Evolutionary conservation across 139 green algal genomes (phyloP).

Genomic region (Chlamydomonas applanata): DNA sequence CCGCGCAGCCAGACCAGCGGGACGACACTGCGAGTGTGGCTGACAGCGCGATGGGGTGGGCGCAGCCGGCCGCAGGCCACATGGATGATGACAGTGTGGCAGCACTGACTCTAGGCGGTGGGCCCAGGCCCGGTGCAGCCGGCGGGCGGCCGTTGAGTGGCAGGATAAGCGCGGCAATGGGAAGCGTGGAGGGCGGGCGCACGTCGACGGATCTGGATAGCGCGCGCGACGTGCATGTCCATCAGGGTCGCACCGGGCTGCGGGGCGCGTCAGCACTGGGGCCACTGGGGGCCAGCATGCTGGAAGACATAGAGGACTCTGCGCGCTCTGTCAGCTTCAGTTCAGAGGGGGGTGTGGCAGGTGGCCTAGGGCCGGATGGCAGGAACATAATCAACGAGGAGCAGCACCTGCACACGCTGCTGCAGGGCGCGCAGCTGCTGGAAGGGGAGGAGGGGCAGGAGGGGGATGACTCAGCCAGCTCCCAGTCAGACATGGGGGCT

Average conservation of each 20-base stretch:
- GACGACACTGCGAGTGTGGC: conserved; percentile 23
- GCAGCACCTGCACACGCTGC: neutral
- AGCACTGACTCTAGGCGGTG: neutral
- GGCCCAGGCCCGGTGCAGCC: neutral
- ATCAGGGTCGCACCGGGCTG: neutral
- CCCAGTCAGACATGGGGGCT: neutral
- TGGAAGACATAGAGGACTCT: conserved; percentile 6
- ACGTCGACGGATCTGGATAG: conserved; percentile 14
- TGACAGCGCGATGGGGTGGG: conserved; percentile 33
- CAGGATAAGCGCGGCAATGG: neutral
- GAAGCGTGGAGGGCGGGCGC: neutral
- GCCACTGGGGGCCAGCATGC: neutral
- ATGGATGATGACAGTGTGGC: neutral
- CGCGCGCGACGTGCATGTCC: neutral
- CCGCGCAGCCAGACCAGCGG: neutral
- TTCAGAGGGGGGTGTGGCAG: neutral
- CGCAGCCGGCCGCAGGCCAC: neutral
- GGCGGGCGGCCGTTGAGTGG: too few relatives aligned
- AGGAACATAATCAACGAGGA: neutral
- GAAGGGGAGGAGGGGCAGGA: neutral
- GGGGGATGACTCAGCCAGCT: conserved; percentile 20
- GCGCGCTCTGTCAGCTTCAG: neutral
- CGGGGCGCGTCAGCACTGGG: neutral
- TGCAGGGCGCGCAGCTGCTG: neutral
- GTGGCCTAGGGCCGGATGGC: neutral